Evolutionary conservation across 371 early-diverging fungal genomes (phyloP).

Genomic region (Conidiobolus incongruus): DNA sequence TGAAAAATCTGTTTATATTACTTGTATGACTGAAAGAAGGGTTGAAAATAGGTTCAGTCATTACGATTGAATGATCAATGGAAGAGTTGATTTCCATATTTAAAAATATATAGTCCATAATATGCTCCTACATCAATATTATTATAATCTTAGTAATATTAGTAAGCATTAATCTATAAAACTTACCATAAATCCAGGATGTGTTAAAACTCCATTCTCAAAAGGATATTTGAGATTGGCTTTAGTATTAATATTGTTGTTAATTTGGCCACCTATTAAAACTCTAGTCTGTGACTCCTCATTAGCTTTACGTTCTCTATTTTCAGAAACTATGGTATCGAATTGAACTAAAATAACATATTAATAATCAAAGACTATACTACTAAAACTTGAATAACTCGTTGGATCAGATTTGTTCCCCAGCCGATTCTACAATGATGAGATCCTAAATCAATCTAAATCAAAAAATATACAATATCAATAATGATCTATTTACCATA

Average conservation of each 20-base stretch:
- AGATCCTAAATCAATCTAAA: constrained; percentile 53
- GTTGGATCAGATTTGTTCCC: constrained; percentile 32
- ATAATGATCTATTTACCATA: no score
- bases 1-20: constrained; percentile 11
- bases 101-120: constrained; percentile 64
- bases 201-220: constrained; percentile 40
- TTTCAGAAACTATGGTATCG: constrained; percentile 57
- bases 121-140: no score
- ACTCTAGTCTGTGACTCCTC: constrained; percentile 12
- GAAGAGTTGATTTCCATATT: constrained; percentile 45
- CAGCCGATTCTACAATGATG: constrained; percentile 62
- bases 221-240: constrained; percentile 49
- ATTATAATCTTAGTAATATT: neutral
- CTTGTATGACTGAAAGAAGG: constrained; percentile 48
- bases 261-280: constrained; percentile 53
- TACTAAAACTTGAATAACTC: neutral
- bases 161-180: neutral
- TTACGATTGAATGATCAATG: constrained; percentile 52
- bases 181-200: constrained; percentile 43
- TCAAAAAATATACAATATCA: no score
- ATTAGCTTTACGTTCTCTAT: constrained; percentile 36
- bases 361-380: no score
- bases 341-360: constrained; percentile 54
- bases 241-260: constrained; percentile 38
- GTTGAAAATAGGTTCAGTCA: constrained; percentile 65